A percentile compares a stretch with the other conserved stretches of the same genome.
Conservation (phyloP, 139 green algal species). For the Chlorella sorokiniana region DNA sequence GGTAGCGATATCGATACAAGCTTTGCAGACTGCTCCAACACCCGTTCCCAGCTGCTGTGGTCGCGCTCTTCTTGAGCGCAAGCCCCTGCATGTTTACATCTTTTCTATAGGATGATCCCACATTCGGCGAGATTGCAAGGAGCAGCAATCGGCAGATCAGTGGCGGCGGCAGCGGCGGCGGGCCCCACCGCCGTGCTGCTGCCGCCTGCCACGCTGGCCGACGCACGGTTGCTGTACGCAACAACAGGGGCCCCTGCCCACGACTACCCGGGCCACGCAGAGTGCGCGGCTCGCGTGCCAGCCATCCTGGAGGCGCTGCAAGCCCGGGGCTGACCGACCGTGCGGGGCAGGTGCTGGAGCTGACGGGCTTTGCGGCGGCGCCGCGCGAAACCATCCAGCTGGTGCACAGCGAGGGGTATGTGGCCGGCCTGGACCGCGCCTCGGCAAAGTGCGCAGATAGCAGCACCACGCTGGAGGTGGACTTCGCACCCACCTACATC, state of each 20-base stretch:
- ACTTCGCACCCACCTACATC: conserved; percentile 17
- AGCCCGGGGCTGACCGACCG: conserved; percentile 21
- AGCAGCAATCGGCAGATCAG: not conserved
- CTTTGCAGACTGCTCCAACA: too few relatives aligned
- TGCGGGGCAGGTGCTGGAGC: conserved; percentile 25
- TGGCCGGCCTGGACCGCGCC: conserved; percentile 44
- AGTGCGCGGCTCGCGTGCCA: conserved; percentile 55
- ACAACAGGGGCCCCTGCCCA: conserved; percentile 31
- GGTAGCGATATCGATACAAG: too few relatives aligned
- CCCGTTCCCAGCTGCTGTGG: too few relatives aligned
- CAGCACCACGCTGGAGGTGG: not conserved
- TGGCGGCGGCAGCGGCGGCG: not conserved
- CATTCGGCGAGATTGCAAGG: not conserved
- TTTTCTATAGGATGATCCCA: too few relatives aligned
- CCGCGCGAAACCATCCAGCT: conserved; percentile 42
- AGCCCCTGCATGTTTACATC: too few relatives aligned
- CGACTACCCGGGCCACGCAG: conserved; percentile 58
- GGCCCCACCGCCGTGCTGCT: not conserved
- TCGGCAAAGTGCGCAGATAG: not conserved
- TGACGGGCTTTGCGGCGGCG: conserved; percentile 33
- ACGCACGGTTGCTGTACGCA: conserved; percentile 30
- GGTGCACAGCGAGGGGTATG: conserved; percentile 61
- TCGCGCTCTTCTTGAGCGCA: too few relatives aligned
- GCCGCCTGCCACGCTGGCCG: not conserved
- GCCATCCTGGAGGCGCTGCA: conserved; percentile 61